These are phyloP conservation scores for Ramularia endophylla DNA, from an alignment of 2,329 filamentous ascomycete species.

Conservation along the genomic window DNA sequence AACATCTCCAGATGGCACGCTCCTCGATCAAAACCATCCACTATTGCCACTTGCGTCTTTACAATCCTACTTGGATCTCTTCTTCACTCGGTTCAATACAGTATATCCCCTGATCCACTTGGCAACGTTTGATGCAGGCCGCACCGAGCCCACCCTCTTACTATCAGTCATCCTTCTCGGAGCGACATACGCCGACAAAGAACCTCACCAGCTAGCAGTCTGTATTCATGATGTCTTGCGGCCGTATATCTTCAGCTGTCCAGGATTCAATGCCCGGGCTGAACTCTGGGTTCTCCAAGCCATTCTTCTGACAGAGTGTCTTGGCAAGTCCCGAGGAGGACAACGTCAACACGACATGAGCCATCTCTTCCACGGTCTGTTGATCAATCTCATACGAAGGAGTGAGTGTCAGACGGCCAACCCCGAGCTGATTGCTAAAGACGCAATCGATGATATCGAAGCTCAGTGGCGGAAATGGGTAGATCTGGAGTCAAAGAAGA, in stretches of 20 bases:
- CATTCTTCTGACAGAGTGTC: constrained; percentile 58
- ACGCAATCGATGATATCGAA: constrained; percentile 33
- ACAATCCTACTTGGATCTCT: constrained; percentile 54
- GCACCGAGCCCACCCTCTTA: constrained; percentile 48
- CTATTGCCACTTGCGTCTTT: constrained; percentile 47
- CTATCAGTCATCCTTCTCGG: constrained; percentile 54
- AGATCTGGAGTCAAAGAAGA: constrained; percentile 53
- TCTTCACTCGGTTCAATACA: constrained; percentile 56
- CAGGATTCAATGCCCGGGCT: constrained; percentile 53
- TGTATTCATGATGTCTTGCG: constrained; percentile 57
- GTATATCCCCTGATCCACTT: constrained; percentile 56
- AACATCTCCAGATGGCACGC: constrained; percentile 42
- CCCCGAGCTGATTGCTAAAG: constrained; percentile 32
- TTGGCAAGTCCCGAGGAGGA: constrained; percentile 57
- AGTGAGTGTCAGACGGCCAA: constrained; percentile 47
- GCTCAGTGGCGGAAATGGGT: constrained; percentile 49
- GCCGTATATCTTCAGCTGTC: constrained; percentile 54
- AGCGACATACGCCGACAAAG: constrained; percentile 55
- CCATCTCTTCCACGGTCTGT: constrained; percentile 52
- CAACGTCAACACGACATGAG: constrained; percentile 60
- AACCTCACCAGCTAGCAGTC: constrained; percentile 54
- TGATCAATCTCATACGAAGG: constrained; percentile 51
- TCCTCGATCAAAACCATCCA: constrained; percentile 47
- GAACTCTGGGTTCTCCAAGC: constrained; percentile 57
- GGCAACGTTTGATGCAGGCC: constrained; percentile 49